Percentiles rank a stretch among this genome's conserved stretches.
phyloP scores from a whole-genome alignment of 768 basidiomycete species.

The Amanita jacksonii region DNA sequence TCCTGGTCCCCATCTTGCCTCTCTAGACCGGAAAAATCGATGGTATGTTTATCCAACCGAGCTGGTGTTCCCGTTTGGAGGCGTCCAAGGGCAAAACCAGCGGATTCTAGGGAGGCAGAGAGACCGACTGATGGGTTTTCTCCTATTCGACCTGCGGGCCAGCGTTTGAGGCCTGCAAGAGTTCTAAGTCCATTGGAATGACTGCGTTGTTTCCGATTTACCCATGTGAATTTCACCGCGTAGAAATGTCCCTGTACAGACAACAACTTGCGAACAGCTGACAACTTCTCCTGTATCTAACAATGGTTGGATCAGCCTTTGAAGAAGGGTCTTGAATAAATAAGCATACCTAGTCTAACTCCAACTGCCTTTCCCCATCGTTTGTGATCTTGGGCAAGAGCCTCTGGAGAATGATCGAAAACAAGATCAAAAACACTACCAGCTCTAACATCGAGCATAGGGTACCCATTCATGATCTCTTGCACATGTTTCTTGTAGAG shows the following conservation, averaged over 20 bases:
- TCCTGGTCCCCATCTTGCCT: conserved; percentile 57
- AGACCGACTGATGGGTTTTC: conserved; percentile 67
- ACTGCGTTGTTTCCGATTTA: conserved; percentile 14
- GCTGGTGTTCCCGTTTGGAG: conserved; percentile 86
- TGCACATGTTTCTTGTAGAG: conserved; percentile 84
- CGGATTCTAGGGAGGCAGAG: conserved; percentile 61
- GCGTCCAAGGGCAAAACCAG: conserved; percentile 76
- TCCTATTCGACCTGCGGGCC: conserved; percentile 70
- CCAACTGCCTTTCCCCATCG: conserved; percentile 50
- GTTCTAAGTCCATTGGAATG: not conserved
- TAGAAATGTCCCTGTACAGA: conserved; percentile 89
- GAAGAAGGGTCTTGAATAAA: not conserved
- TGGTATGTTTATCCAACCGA: conserved; percentile 57
- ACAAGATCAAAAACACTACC: conserved; percentile 76
- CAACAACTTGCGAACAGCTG: conserved; percentile 69
- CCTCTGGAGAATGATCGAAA: conserved; percentile 34
- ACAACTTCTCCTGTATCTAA: conserved; percentile 70
- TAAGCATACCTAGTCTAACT: conserved; percentile 50
- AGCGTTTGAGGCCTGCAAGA: conserved; percentile 54
- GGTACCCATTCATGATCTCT: conserved; percentile 49
- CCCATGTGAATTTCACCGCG: conserved; percentile 90
- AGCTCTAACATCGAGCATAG: conserved; percentile 57
- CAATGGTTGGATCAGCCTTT: not conserved
- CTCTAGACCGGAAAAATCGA: conserved; percentile 54
- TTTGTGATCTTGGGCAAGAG: conserved; percentile 14